Evolutionary conservation across 495 filamentous ascomycete genomes (phyloP), one percentile per base, ranked within the genome.

Genomic region (Penicillium maclennaniae): DNA sequence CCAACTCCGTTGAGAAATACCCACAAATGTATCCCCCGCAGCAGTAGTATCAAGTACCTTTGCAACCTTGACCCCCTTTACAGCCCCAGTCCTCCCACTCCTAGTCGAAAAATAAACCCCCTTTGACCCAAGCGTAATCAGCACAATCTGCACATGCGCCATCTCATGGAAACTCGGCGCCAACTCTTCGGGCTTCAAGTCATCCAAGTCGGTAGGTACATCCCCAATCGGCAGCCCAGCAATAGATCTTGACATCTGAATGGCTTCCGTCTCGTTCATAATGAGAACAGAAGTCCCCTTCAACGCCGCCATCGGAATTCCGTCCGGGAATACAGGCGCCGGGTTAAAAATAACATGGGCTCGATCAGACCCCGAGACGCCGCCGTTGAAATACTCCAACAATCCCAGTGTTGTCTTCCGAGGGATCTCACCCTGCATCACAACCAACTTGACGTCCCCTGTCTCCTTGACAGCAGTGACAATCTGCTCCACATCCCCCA

Each of bases 21-120:
- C 63, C 90, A 91, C 87, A 69, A 92, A 95, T 1, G 89, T 91
- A 67, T 95, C 91, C 0, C 90, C 90, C 2, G 90, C 91, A 1
- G 84, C 90, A 6, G 91, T 95, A 3, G 90, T 95, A 72, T 95
- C 90, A 6, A 92, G 79, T 4, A 93, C 91, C 53, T 79, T 83
- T 54, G 56, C 62, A 48, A 73, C 79, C 63, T 77, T 83, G 63
- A 74, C 75, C 10, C 79, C 83, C 1, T 65, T 45, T 5, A 87
- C 61, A 56, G 19, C 54, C 39, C 59, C 79, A 51, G 14, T 67
- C 40, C 42, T 39, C 45, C 39, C 54, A 61, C 60, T 69, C 63
- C 47, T 27, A 3, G 58, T 65, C 3, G 63, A 67, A 62, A 76
- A 90, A 41, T 69, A 70, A 39, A 83, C 78, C 0, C 89, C 90